A percentile compares a stretch with the other conserved stretches of the same genome.
Evolutionary conservation across 495 filamentous ascomycete genomes (phyloP).

Genomic region (Hyphodiscus hymeniophilus): DNA sequence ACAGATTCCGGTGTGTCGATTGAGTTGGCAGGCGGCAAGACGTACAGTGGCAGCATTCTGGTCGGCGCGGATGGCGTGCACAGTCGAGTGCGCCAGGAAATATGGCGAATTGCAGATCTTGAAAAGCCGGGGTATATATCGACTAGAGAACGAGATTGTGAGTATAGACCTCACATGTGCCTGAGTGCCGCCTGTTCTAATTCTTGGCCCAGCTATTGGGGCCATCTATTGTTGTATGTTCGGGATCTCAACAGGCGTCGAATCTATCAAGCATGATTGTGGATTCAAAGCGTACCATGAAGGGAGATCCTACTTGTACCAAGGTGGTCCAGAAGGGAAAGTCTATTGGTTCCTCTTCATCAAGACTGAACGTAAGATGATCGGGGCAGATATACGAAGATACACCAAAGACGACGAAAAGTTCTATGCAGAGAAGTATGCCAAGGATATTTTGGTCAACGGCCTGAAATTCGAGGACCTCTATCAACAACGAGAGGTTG

Average conservation of each 20-base stretch:
- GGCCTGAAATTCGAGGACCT: too few relatives aligned
- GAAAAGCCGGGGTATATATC: slow-evolving; percentile 9
- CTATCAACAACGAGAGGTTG: too few relatives aligned
- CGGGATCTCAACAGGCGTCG: slow-evolving; percentile 23
- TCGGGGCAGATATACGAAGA: slow-evolving; percentile 11
- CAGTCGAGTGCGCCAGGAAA: slow-evolving; percentile 15
- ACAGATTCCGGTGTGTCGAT: slow-evolving; percentile 9
- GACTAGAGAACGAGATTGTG: background rate
- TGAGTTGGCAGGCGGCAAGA: slow-evolving; percentile 24
- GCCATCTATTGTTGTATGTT: slow-evolving; percentile 29
- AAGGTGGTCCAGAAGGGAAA: slow-evolving; percentile 19
- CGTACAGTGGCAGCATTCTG: slow-evolving; percentile 34
- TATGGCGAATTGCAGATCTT: slow-evolving; percentile 5
- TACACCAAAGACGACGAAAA: slow-evolving; percentile 23
- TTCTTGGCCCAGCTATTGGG: background rate
- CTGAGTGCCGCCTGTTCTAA: background rate
- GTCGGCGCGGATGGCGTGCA: slow-evolving; percentile 44
- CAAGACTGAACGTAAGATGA: slow-evolving; percentile 7
- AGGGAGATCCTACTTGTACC: slow-evolving; percentile 24
- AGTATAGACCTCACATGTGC: too few relatives aligned
- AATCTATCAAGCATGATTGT: slow-evolving; percentile 17
- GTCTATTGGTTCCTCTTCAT: slow-evolving; percentile 32
- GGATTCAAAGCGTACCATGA: slow-evolving; percentile 17
- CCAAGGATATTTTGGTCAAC: too few relatives aligned
- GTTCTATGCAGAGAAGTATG: background rate